A percentile compares a stretch with the other conserved stretches of the same genome.
phyloP scores from a whole-genome alignment of 1,139 yeast species.

The Tardiomyces depauwii region DNA sequence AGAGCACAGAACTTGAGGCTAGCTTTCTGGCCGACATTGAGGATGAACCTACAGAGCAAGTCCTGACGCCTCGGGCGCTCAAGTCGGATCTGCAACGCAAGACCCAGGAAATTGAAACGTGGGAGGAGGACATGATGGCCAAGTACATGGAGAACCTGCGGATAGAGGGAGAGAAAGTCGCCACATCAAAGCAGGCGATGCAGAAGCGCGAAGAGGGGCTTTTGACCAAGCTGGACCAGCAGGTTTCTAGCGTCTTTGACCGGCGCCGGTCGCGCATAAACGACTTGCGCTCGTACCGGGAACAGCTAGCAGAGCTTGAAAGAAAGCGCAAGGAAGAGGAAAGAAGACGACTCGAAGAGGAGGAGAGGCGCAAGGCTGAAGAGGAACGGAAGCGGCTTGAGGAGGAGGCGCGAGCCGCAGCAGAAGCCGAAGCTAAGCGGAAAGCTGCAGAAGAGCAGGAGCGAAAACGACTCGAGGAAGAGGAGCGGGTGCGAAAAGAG shows the following conservation, averaged over 20 bases:
- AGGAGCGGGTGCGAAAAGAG: background rate
- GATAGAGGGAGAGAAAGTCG: background rate
- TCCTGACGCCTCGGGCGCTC: background rate
- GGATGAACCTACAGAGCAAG: background rate
- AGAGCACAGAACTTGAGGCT: background rate
- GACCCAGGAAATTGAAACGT: background rate
- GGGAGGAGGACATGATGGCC: background rate
- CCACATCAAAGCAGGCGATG: background rate
- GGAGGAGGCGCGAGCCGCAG: constrained; percentile 2
- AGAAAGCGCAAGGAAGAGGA: constrained; percentile 2
- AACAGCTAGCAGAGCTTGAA: background rate
- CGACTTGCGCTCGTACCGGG: background rate
- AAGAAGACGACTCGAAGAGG: constrained; percentile 4
- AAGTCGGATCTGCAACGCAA: background rate
- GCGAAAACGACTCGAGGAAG: background rate
- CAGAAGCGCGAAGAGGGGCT: background rate
- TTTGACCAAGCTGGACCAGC: background rate
- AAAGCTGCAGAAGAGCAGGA: constrained; percentile 1
- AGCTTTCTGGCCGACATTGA: background rate
- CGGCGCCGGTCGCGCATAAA: background rate
- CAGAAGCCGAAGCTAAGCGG: constrained; percentile 3
- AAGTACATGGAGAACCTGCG: background rate
- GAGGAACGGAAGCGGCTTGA: constrained; percentile 5
- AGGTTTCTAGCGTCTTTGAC: background rate
- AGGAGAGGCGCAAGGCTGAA: constrained; percentile 1